Evolutionary conservation across 805 yeast genomes (phyloP), one percentile per base, ranked within the genome.

Genomic region (Wickerhamiella shivajii): DNA sequence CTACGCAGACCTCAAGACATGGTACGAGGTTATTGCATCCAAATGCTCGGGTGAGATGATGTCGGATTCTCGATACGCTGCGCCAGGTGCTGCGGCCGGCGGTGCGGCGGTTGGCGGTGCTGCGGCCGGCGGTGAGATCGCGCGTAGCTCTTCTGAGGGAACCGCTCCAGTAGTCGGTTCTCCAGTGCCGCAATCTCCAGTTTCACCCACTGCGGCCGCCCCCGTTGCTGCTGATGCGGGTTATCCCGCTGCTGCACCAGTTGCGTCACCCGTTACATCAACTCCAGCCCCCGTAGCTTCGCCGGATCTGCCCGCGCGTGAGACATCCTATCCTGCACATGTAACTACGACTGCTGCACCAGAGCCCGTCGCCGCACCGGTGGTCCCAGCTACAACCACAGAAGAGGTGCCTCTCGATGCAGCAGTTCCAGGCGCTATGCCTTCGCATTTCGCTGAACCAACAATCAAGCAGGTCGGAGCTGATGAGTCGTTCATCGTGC

Each of bases 1-100:
- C 11, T 53, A 56, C 26, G 65, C 57, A 29, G 74, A 68, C 39
- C 51, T 63, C 40, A 43, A 43, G 29, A 58, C 56, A 6, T 67
- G 74, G 74, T 59, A 61, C 47, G 57, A 54, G 18, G 66, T 59
- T 9, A 34, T 57, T 24, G 31, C 39, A 10, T 31, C 33, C 25
- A 30, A 25, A 28, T 35, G 31, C 24, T 18, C 22, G 18, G 29
- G 18, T 3, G 34, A 31, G n/a, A n/a, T n/a, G n/a, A n/a, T n/a
- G n/a, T n/a, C n/a, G 7, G 30, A 16, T 18, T 8, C 27, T 9
- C 20, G 29, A 4, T 24, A 18, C 9, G 33, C 24, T 20, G 16
- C 6, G 4, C 13, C 22, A 3, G 33, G 18, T 4, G 24, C 24
- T 15, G 20, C 19, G 15, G 15, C 27, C 19, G 24, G 13, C 15